A percentile compares a stretch with the other conserved stretches of the same genome.
phyloP scores from a whole-genome alignment of 768 basidiomycete genomes.

The Albatrellus ellisii region DNA sequence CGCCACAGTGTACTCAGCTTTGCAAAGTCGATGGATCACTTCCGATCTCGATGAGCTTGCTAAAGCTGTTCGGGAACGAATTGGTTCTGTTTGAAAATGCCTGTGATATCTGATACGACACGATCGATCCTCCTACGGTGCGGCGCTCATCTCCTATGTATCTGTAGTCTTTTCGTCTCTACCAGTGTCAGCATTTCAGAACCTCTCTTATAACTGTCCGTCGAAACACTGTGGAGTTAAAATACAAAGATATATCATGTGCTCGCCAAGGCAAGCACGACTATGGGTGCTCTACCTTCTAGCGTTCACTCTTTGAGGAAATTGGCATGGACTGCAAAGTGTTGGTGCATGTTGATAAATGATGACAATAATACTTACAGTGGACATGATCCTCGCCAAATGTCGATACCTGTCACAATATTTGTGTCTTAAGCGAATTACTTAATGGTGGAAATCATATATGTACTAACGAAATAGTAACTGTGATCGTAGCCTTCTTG shows the following conservation, averaged over 20 bases:
- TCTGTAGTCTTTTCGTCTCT: background rate
- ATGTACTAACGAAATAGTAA: constrained; percentile 63
- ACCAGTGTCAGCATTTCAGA: background rate
- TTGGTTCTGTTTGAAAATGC: constrained; percentile 17
- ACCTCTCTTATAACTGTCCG: too few relatives aligned
- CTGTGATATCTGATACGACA: background rate
- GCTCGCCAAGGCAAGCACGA: too few relatives aligned
- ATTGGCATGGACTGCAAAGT: constrained; percentile 65
- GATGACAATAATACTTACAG: constrained; percentile 36
- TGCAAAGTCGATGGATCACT: constrained; percentile 54
- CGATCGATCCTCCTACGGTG: background rate
- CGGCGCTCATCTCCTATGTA: background rate
- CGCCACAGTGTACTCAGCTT: constrained; percentile 48
- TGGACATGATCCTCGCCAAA: constrained; percentile 84
- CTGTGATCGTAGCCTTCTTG: constrained; percentile 84
- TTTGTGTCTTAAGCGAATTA: background rate
- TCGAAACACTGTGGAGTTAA: too few relatives aligned
- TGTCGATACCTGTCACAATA: constrained; percentile 62
- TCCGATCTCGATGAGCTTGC: constrained; percentile 49
- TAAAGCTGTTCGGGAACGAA: constrained; percentile 43
- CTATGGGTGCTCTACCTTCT: background rate
- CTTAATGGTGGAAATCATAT: background rate
- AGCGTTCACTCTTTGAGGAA: constrained; percentile 58
- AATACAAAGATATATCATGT: too few relatives aligned
- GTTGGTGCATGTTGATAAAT: constrained; percentile 15